phyloP scores from a whole-genome alignment of 2,329 filamentous ascomycete species.

The Penicillium sp. region DNA sequence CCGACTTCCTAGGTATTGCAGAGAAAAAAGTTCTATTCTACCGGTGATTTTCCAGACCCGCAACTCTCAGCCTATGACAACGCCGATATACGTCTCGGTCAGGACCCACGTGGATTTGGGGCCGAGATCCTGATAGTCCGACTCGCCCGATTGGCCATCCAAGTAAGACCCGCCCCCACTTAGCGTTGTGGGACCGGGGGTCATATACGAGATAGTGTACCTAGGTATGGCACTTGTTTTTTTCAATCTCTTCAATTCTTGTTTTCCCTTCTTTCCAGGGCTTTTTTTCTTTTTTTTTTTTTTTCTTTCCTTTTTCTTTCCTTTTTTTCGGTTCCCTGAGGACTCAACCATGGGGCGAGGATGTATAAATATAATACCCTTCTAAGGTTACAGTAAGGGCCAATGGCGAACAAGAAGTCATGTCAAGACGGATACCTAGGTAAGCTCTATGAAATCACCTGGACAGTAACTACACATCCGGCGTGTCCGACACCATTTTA shows the following conservation, averaged over 20 bases:
- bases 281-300: not conserved
- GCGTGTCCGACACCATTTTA: not conserved
- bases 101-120: not conserved
- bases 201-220: not conserved
- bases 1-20: not conserved
- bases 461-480: too few species aligned
- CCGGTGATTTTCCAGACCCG: not conserved
- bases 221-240: not conserved
- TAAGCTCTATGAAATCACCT: not conserved
- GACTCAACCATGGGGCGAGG: not conserved
- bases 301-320: not conserved
- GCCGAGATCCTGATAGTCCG: not conserved
- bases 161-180: not conserved
- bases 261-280: not conserved
- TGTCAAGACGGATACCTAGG: not conserved
- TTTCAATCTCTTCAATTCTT: not conserved
- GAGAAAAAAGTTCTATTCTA: not conserved
- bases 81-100: not conserved
- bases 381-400: not conserved
- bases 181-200: not conserved
- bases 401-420: not conserved
- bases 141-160: not conserved
- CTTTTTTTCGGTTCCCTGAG: not conserved
- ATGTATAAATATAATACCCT: not conserved
- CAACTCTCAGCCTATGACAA: constrained; percentile 1